phyloP scores from a whole-genome alignment of 257 asterid species.

The Orobanche coerulescens region DNA sequence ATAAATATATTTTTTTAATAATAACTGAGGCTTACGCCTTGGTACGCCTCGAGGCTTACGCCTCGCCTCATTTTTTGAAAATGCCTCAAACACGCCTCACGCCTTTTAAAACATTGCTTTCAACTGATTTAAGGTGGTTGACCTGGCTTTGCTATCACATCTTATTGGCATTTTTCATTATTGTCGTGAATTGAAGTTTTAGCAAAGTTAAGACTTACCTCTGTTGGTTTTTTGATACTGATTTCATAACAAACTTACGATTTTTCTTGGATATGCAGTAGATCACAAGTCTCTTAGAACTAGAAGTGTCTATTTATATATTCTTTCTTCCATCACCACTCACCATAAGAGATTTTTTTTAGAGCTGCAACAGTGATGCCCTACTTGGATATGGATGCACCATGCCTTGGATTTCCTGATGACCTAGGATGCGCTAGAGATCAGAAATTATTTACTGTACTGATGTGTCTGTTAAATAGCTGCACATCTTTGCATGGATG shows the following conservation, averaged over 20 bases:
- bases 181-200: not conserved
- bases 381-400: not conserved
- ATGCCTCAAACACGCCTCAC: too few relatives aligned
- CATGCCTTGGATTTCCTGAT: not conserved
- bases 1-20: too few relatives aligned
- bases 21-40: too few relatives aligned
- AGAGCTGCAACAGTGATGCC: constrained; percentile 6
- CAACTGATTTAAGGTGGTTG: constrained; percentile 9
- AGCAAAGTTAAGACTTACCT: not conserved
- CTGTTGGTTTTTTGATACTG: not conserved
- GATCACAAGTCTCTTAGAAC: not conserved
- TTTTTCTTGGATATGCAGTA: not conserved
- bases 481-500: not conserved
- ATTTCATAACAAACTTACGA: not conserved
- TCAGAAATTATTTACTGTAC: not conserved
- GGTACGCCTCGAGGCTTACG: too few relatives aligned
- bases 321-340: not conserved
- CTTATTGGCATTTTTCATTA: not conserved
- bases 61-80: too few relatives aligned
- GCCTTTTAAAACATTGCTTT: too few relatives aligned
- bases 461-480: not conserved
- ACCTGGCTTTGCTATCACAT: not conserved
- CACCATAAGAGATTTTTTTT: constrained; percentile 4
- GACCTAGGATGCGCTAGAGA: not conserved
- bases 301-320: not conserved